Percentiles rank a stretch among this genome's conserved stretches.
Evolutionary conservation across 306 rosid species (phyloP).

Genomic region (Prinsepia uniflora): DNA sequence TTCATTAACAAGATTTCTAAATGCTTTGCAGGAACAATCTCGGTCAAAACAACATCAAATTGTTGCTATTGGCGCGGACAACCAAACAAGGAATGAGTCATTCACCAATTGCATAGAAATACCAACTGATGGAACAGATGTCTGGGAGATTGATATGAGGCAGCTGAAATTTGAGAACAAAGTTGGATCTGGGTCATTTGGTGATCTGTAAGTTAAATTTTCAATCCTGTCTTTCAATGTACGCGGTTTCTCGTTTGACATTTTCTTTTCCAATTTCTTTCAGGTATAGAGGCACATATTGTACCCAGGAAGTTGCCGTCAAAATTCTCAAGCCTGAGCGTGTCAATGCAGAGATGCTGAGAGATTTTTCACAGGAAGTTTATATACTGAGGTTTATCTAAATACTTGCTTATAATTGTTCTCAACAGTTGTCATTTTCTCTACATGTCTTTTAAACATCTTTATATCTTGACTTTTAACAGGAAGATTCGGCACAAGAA

Average conservation of each 20-base stretch:
- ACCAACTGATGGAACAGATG: conserved; percentile 93
- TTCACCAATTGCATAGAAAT: conserved; percentile 60
- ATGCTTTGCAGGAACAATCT: conserved; percentile 49
- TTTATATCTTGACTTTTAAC: conserved; percentile 30
- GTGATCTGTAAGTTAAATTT: conserved; percentile 77
- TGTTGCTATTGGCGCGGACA: conserved; percentile 42
- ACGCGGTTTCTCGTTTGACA: conserved; percentile 31
- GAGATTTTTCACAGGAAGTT: conserved; percentile 96
- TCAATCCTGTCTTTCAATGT: conserved; percentile 28
- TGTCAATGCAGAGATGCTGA: conserved; percentile 74
- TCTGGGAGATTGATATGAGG: conserved; percentile 89
- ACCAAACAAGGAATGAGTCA: conserved; percentile 45
- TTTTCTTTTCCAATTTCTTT: conserved; percentile 28
- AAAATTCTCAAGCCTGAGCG: conserved; percentile 87
- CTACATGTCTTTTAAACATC: conserved; percentile 1
- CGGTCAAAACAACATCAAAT: conserved; percentile 51
- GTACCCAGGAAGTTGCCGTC: conserved; percentile 96
- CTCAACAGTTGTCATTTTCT: conserved; percentile 19
- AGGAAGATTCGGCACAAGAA: conserved; percentile 98
- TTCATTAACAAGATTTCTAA: conserved; percentile 24
- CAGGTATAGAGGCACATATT: conserved; percentile 89
- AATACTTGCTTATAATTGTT: conserved; percentile 19
- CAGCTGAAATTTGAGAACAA: conserved; percentile 73
- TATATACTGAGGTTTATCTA: conserved; percentile 88
- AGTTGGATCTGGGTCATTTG: conserved; percentile 97